Conservation (phyloP, 2,329 filamentous ascomycete genomes). For the Trichoderma arundinaceum region DNA sequence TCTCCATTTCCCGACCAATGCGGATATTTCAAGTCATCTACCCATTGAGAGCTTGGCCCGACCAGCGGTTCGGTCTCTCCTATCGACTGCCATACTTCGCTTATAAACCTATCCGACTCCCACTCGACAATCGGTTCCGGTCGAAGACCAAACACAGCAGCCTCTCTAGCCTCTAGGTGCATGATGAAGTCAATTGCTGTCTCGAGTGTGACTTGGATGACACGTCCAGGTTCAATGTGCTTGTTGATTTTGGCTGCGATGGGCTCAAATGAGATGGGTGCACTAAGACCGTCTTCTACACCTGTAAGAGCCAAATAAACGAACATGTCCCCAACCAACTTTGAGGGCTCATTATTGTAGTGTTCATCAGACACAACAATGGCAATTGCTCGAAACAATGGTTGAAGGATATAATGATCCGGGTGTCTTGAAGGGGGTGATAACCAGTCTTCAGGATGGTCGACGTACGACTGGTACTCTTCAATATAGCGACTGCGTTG, state of each 20-base stretch:
- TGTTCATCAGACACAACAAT: neutral
- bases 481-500: neutral
- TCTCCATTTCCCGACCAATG: no score
- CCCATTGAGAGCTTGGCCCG: no score
- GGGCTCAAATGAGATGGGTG: constrained; percentile 32
- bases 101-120: no score
- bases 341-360: constrained; percentile 2
- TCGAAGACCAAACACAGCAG: no score
- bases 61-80: no score
- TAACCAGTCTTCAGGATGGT: no score
- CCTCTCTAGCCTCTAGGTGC: no score
- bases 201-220: neutral
- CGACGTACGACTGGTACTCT: neutral
- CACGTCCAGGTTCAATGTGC: neutral
- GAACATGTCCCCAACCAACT: neutral
- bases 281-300: constrained; percentile 28
- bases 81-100: no score
- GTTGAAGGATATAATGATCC: constrained; percentile 2
- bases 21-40: no score
- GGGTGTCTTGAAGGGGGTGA: neutral
- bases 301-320: constrained; percentile 17
- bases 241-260: neutral
- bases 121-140: no score
- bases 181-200: no score
- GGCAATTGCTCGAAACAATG: constrained; percentile 2